phyloP scores from a whole-genome alignment of 2,329 filamentous ascomycete genomes.

The Aureobasidium sp. region DNA sequence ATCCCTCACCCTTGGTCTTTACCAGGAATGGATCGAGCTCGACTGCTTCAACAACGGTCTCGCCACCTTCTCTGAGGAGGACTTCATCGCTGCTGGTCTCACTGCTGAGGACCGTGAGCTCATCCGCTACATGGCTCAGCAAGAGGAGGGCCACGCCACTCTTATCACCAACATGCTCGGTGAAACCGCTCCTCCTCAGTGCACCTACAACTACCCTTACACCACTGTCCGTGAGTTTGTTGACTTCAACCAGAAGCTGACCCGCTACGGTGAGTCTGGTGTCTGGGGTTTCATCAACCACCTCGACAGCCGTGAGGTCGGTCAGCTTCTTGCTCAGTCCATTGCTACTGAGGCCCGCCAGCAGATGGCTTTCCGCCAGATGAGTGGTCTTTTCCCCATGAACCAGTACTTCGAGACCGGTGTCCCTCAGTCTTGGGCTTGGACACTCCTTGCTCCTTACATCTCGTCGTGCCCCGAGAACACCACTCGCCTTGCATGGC shows the following conservation, averaged over 20 bases:
- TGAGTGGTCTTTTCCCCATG: constrained; percentile 71
- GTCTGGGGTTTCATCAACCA: constrained; percentile 76
- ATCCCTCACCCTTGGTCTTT: constrained; percentile 64
- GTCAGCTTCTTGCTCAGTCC: constrained; percentile 63
- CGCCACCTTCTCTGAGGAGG: constrained; percentile 56
- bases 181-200: constrained; percentile 59
- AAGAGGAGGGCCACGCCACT: constrained; percentile 71
- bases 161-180: constrained; percentile 72
- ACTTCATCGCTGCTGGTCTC: constrained; percentile 62
- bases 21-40: constrained; percentile 79
- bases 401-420: constrained; percentile 74
- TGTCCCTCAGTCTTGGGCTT: constrained; percentile 76
- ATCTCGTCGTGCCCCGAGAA: constrained; percentile 67
- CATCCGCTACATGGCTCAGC: constrained; percentile 67
- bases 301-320: constrained; percentile 66
- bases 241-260: constrained; percentile 81
- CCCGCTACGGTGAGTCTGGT: constrained; percentile 68
- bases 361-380: constrained; percentile 78
- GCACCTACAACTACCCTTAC: constrained; percentile 75
- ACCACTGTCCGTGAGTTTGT: constrained; percentile 66
- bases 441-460: constrained; percentile 73
- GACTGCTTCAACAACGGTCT: constrained; percentile 75
- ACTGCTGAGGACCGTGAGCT: constrained; percentile 60
- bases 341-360: constrained; percentile 74
- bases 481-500: constrained; percentile 69